Base-by-base conservation (phyloP, 2,329 filamentous ascomycete species). In the Neoscytalidium dimidiatum region DNA sequence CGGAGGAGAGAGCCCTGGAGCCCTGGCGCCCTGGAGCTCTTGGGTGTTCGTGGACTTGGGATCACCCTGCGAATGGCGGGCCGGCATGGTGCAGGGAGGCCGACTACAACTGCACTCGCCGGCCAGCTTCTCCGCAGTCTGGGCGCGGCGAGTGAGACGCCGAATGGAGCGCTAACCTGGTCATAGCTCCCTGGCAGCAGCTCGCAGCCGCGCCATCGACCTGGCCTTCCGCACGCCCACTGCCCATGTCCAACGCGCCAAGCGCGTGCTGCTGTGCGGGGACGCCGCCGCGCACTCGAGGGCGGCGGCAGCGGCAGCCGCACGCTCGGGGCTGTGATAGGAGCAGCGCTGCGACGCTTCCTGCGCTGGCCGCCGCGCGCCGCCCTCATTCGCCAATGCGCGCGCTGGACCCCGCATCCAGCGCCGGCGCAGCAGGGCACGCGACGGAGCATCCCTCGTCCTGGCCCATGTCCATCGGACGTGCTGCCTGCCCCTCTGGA, bases 391-490 rank as follows among this genome's bases (percentile, higher is more conserved):
- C 56, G 56, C 56, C 56, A 60, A 60, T 60, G 56, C 35, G n/a
- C 35, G n/a, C 56, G 9, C n/a, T 60, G 41, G 56, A 60, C 56
- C 56, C 56, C 56, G 56, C 56, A 60, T 60, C 41, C 38, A 23
- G 23, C 19, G 41, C 29, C 57, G 9, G 35, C 14, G 44, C 44
- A 19, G 58, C 31, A 62, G 29, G 33, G 52, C 58, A 41, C 33
- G 58, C 46, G 29, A 29, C 31, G 28, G 58, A 51, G 44, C 43
- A 23, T 2, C 17, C 38, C 19, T 35, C 57, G 43, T 51, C 33
- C 58, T 49, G 46, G 58, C 19, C 58, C 38, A 31, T 46, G 38
- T n/a, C 43, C 43, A 11, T 46, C n/a, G n/a, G n/a, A n/a, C n/a
- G 43, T 23, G n/a, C 56, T 28, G 17, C n/a, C 44, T 38, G 44